Evolutionary conservation across 2,329 filamentous ascomycete genomes (phyloP).

Genomic region (Furcasterigmium sp.): DNA sequence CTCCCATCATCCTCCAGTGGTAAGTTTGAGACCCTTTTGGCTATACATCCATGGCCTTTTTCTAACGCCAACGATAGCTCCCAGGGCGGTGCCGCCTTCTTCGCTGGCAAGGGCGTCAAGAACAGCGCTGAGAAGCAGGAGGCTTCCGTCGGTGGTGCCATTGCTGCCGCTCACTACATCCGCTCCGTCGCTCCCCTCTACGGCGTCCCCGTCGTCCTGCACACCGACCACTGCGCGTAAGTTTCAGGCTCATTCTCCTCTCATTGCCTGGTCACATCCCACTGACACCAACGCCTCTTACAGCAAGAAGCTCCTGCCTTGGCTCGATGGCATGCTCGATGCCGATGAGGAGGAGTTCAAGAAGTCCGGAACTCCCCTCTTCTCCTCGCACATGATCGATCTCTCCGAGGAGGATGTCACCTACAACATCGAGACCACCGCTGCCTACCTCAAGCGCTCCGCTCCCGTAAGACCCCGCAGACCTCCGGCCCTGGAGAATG

Average conservation of each 20-base stretch:
- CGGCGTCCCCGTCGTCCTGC: conserved; percentile 84
- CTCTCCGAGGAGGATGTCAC: conserved; percentile 86
- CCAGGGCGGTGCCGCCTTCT: conserved; percentile 90
- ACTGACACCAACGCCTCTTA: neutral
- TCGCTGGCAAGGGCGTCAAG: conserved; percentile 82
- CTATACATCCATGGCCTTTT: too few relatives aligned
- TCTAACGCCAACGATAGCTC: conserved; percentile 34
- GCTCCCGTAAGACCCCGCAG: conserved; percentile 46
- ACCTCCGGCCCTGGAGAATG: neutral
- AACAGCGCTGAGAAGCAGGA: conserved; percentile 69
- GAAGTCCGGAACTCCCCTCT: conserved; percentile 84
- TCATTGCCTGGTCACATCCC: too few relatives aligned
- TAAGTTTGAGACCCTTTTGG: too few relatives aligned
- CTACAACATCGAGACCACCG: conserved; percentile 88
- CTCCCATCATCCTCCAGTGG: conserved; percentile 88
- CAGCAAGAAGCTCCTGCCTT: conserved; percentile 92
- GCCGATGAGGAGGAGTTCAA: conserved; percentile 96
- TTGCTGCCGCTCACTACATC: conserved; percentile 92
- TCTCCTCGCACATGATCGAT: conserved; percentile 98
- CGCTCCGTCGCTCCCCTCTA: conserved; percentile 82
- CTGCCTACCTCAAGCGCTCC: conserved; percentile 87
- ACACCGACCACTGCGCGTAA: conserved; percentile 91
- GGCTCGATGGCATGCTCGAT: conserved; percentile 93
- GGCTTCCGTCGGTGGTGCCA: conserved; percentile 80
- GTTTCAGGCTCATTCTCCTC: too few relatives aligned